Percentiles rank a stretch among this genome's conserved stretches.
Conservation (phyloP, 2,329 filamentous ascomycete species). For the Fusarium longipes region DNA sequence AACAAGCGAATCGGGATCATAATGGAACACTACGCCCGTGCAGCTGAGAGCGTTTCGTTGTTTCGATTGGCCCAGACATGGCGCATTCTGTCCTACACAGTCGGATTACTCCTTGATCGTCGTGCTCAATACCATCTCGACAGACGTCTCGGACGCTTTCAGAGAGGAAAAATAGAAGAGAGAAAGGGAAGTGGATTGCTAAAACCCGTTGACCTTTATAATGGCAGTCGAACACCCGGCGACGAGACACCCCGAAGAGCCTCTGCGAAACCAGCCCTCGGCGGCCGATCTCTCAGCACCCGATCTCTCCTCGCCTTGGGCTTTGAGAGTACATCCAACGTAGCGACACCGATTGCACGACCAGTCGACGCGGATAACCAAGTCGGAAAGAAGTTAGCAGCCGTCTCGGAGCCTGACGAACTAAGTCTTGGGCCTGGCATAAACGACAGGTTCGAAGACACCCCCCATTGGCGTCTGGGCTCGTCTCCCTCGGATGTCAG, state of each 20-base stretch:
- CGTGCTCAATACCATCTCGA: conserved; percentile 69
- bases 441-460: conserved; percentile 52
- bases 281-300: conserved; percentile 49
- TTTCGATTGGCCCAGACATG: conserved; percentile 73
- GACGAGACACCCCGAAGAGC: conserved; percentile 54
- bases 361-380: conserved; percentile 57
- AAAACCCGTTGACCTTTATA: conserved; percentile 44
- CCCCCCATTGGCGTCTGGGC: conserved; percentile 59
- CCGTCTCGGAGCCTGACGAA: conserved; percentile 62
- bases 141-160: conserved; percentile 56
- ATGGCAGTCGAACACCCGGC: conserved; percentile 45
- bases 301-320: conserved; percentile 66
- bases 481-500: conserved; percentile 64
- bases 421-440: conserved; percentile 63
- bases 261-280: conserved; percentile 45
- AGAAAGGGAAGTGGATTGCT: conserved; percentile 45
- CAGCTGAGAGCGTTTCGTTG: conserved; percentile 66
- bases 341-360: conserved; percentile 68
- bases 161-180: conserved; percentile 50
- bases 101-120: conserved; percentile 63
- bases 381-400: conserved; percentile 56
- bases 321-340: conserved; percentile 71
- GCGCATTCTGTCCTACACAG: conserved; percentile 69
- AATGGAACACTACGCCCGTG: conserved; percentile 66
- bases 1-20: conserved; percentile 62